Base-by-base conservation (phyloP, 495 filamentous ascomycete species). In the Ramalina intermedia region DNA sequence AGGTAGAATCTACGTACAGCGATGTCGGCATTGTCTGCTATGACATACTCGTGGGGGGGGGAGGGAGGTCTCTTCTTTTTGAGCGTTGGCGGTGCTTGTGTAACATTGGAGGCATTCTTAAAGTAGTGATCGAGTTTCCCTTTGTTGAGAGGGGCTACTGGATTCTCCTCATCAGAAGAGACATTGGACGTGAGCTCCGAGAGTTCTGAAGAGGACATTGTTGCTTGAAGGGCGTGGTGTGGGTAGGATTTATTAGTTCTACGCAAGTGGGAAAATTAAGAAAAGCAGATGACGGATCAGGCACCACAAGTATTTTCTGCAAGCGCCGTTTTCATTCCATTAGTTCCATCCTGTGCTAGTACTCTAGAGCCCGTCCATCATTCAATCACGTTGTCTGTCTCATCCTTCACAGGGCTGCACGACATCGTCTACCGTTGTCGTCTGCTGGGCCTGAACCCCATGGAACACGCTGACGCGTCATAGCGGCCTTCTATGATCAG, bases 21-120 rank as follows among this genome's bases (percentile, higher is more conserved):
- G 67, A 96, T 82, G 58, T 86, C 81, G 44, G 82, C 69, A 65
- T 91, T 89, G 64, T 96, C 89, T 49, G 85, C 85, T 37, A 94
- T 61, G 18, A 88, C 81, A 66, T 83, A 83, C 73, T 88, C 86
- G 66, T 94, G 89, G 6, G 85, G 80, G 58, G 89, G 89, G 56
- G 87, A 90, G 26, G 85, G 79, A 45, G 79, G 77, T 55, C 87
- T 73, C 69, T 80, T 68, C 60, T 68, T 81, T 51, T 82, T 82
- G 50, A 79, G 71, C 27, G 84, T 82, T 44, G 83, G 81, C 54
- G 82, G 75, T 55, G 68, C 65, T 43, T 70, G 71, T 50, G 67
- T 68, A 37, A 66, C 60, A 38, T 68, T 73, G 29, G 64, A 66
- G 40, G 64, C 60, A 43, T 66, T 63, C 51, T 71, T 66, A 52